Evolutionary conservation across 139 green algal genomes (phyloP), one percentile per base, ranked within the genome.

Genomic region (Dunaliella primolecta): DNA sequence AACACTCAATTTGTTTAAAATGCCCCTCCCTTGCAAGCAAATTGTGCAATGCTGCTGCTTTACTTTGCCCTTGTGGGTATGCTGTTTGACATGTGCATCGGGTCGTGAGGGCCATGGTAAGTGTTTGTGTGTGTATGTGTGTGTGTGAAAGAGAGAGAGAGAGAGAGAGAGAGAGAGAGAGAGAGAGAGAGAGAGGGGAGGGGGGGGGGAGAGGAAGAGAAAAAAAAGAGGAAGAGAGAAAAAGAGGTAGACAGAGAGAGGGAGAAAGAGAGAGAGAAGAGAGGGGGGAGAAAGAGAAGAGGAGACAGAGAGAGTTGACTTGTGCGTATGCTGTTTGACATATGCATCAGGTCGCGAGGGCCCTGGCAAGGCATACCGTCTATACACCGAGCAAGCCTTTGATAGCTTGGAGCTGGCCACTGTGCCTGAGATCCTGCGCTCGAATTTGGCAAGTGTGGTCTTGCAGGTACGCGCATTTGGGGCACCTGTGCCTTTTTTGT

Each of bases 331-430:
- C 46, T 64, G 7, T 15, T 64, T 64, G 46, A 15, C 46, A n/a
- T n/a, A n/a, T n/a, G n/a, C n/a, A n/a, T n/a, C 88, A 92, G 95
- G 95, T 24, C 88, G 95, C 1, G 95, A 98, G 86, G 94, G 85
- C 0, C 92, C 94, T n/a, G 96, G 96, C 57, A 95, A 96, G 81
- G 94, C 93, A 2, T 98, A 95, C 88, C 93, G 97, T 24, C 90
- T 99, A 79, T 99, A 95, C 93, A 98, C 95, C 0, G 96, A 98
- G 87, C 81, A 83, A 0, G 84, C 91, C n/a, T 98, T 97, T 82
- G 11, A 74, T 1, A 35, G 74, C 38, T 89, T 98, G 87, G 55
- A 85, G 0, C 23, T 87, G 30, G 90, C 90, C 75, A 97, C 95
- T 1, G 83, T 88, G 72, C 96, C 97, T 27, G 96, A 98, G 91